Evolutionary conservation across 2,329 filamentous ascomycete genomes (phyloP).

Genomic region (Neonectria hederae): DNA sequence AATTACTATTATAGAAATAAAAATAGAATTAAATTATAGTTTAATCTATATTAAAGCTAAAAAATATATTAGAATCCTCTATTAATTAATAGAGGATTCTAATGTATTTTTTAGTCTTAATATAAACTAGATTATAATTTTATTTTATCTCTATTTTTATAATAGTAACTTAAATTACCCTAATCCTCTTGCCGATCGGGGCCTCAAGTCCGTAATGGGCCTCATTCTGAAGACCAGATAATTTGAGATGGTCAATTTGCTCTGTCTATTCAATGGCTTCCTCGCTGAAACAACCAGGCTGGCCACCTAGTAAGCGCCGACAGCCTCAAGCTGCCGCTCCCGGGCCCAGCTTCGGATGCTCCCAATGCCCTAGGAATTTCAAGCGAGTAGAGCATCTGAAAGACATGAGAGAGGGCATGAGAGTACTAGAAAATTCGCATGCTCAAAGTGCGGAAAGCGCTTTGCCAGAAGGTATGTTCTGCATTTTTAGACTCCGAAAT

Average conservation of each 20-base stretch:
- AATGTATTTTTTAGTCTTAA: too few species aligned
- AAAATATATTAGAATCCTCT: too few species aligned
- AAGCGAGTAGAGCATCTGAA: constrained; percentile 21
- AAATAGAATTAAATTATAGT: too few species aligned
- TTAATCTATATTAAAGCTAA: too few species aligned
- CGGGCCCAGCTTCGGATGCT: background rate
- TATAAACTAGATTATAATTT: too few species aligned
- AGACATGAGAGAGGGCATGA: constrained; percentile 18
- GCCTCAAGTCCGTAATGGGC: background rate
- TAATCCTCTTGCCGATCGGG: too few species aligned
- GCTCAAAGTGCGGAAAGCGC: constrained; percentile 9
- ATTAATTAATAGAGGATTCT: too few species aligned
- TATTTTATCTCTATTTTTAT: too few species aligned
- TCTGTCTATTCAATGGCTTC: background rate
- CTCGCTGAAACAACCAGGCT: background rate
- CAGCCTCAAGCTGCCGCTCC: background rate
- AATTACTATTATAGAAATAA: too few species aligned
- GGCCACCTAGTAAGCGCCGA: background rate
- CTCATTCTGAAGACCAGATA: background rate
- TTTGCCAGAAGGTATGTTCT: constrained; percentile 11
- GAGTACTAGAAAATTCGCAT: constrained; percentile 5
- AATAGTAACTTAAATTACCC: too few species aligned
- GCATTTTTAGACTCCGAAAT: background rate
- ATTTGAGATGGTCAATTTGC: background rate
- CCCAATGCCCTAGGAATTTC: constrained; percentile 11